A percentile compares a stretch with the other conserved stretches of the same genome.
Conservation (phyloP, 2,329 filamentous ascomycete genomes). For the Monosporascus sp. region DNA sequence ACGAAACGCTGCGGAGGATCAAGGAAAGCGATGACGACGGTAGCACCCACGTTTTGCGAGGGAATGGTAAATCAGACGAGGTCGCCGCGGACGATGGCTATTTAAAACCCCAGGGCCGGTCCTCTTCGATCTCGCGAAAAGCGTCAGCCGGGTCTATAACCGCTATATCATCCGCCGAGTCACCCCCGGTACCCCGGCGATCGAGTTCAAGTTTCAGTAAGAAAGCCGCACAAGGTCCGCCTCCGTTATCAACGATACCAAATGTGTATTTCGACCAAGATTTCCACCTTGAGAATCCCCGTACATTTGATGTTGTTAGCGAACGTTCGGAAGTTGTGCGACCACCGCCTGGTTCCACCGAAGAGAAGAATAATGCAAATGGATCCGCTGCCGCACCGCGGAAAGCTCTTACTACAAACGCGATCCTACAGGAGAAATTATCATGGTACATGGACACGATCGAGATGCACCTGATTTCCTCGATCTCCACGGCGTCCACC, state of each 20-base stretch:
- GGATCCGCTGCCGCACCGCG: constrained; percentile 58
- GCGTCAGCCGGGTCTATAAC: constrained; percentile 41
- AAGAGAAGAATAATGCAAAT: constrained; percentile 52
- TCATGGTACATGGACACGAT: constrained; percentile 99
- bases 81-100: constrained; percentile 36
- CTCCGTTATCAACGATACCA: constrained; percentile 88
- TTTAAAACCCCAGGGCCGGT: constrained; percentile 39
- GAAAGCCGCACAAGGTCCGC: constrained; percentile 64
- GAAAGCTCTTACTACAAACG: constrained; percentile 90
- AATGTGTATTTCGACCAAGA: constrained; percentile 90
- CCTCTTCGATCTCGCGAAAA: constrained; percentile 32
- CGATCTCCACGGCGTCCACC: constrained; percentile 90
- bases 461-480: constrained; percentile 92
- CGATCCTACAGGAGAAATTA: constrained; percentile 93
- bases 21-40: constrained; percentile 71
- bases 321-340: constrained; percentile 95
- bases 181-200: constrained; percentile 36
- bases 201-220: constrained; percentile 46
- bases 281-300: constrained; percentile 91
- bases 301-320: constrained; percentile 94
- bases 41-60: constrained; percentile 33
- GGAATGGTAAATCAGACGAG: constrained; percentile 39
- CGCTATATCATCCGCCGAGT: constrained; percentile 46
- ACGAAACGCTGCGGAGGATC: constrained; percentile 81
- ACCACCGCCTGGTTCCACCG: constrained; percentile 47